Base-by-base conservation (phyloP, 2,329 filamentous ascomycete genomes). In the Penicillium sp. region DNA sequence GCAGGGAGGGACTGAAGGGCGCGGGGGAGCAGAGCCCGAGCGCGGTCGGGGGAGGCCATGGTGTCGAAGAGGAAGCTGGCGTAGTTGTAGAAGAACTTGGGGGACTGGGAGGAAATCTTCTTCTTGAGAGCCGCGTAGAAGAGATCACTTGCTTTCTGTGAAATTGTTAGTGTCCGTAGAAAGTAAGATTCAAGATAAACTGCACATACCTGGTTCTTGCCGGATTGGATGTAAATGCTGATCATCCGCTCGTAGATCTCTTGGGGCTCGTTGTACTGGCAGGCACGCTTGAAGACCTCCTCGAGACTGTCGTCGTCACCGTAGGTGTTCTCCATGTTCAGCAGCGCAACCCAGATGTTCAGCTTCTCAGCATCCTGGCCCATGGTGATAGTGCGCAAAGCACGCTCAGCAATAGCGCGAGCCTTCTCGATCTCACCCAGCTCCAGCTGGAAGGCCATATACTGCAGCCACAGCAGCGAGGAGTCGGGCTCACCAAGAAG, bases 391-490 rank as follows among this genome's bases (percentile, higher is more conserved):
- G 86, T 94, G 64, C 85, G 84, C 56, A 97, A 80, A 17, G 93
- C 93, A 53, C 93, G 85, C 71, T 96, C 87, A 2, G 88, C 90
- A 52, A 96, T 85, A 57, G 91, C 86, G 43, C 91, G 83, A 12
- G 93, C 90, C 70, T 89, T 93, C 53, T 84, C 82, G 19, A 94
- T 77, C 70, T 98, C 93, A 64, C 88, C 88, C 45, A 95, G 80
- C 65, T 95, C 85, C 69, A 96, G 84, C 71, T 97, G 88, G 78
- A 95, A 95, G n/a, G 90, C 89, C 88, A 98, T 97, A 73, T 98
- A 98, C 57, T 88, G 81, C 48, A 96, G 87, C 93, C 93, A 98
- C 26, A 97, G 79, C 54, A 85, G 77, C 0, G 91, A 94, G n/a
- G 87, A 91, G 71, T 97, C 89, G 2, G 93, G 89, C 66, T 95